Evolutionary conservation across 2,329 filamentous ascomycete species (phyloP).

Genomic region (Sclerotinia nivalis): DNA sequence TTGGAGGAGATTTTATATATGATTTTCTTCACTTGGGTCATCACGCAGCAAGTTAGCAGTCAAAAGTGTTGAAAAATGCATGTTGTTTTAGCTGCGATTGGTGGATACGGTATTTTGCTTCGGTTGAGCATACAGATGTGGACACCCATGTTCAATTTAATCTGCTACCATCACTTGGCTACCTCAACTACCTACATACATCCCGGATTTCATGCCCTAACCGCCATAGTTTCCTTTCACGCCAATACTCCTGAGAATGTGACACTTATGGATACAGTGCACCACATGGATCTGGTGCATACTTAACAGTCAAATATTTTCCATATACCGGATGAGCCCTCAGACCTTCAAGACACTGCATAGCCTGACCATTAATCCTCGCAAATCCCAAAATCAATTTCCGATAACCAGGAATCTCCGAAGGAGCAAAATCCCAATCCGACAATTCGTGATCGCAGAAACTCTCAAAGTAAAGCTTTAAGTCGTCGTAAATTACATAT

Average conservation of each 20-base stretch:
- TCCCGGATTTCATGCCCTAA: neutral
- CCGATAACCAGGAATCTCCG: neutral
- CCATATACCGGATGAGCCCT: neutral
- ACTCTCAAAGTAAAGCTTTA: neutral
- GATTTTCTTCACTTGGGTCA: neutral
- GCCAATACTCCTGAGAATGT: fast-evolving
- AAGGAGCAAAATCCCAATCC: neutral
- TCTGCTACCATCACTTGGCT: neutral
- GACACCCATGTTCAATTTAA: neutral
- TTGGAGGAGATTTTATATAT: neutral
- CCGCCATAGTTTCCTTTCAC: too few relatives aligned
- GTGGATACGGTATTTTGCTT: neutral
- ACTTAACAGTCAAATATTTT: neutral
- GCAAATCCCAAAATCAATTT: neutral
- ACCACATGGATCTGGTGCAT: neutral
- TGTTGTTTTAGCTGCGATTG: neutral
- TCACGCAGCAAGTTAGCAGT: neutral
- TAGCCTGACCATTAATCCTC: neutral
- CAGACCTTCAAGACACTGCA: neutral
- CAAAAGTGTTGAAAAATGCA: too few relatives aligned
- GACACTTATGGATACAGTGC: neutral
- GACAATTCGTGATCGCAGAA: slow-evolving; percentile 8
- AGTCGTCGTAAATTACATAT: neutral
- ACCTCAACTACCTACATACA: neutral
- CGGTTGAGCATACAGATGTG: too few relatives aligned